A percentile compares a stretch with the other conserved stretches of the same genome.
Conservation (phyloP, 371 early-diverging fungal species). For the Syncephalis plumigaleata region DNA sequence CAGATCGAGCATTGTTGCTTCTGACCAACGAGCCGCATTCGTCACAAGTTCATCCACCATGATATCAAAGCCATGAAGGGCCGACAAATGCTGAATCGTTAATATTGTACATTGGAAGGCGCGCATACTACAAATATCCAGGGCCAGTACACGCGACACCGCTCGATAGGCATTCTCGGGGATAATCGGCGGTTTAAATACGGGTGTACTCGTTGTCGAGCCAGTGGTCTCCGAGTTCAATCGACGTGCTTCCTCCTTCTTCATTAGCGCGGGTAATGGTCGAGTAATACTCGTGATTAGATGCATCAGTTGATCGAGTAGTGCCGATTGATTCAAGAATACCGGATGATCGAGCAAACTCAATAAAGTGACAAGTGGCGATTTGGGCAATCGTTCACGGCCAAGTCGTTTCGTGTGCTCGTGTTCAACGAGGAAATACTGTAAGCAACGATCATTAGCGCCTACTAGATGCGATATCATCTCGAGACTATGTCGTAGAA, state of each 20-base stretch:
- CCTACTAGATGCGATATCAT: constrained; percentile 52
- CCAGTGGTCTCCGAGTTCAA: constrained; percentile 7
- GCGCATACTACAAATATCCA: constrained; percentile 80
- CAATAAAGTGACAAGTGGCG: constrained; percentile 74
- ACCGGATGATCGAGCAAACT: constrained; percentile 65
- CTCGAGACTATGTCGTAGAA: constrained; percentile 77
- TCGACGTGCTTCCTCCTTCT: too few relatives aligned
- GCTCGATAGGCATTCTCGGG: constrained; percentile 55
- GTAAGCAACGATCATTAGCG: constrained; percentile 40
- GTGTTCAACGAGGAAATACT: constrained; percentile 57
- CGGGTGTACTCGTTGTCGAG: constrained; percentile 7
- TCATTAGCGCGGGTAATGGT: constrained; percentile 35
- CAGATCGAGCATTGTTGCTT: constrained; percentile 28
- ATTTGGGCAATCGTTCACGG: constrained; percentile 45
- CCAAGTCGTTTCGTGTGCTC: constrained; percentile 54
- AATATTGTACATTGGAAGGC: constrained; percentile 86
- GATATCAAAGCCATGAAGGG: constrained; percentile 47
- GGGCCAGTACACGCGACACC: constrained; percentile 75
- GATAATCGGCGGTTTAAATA: constrained; percentile 43
- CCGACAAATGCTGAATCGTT: constrained; percentile 74
- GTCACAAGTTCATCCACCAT: constrained; percentile 59
- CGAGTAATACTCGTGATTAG: constrained; percentile 58
- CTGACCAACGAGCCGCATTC: constrained; percentile 18
- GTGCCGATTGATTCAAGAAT: constrained; percentile 46
- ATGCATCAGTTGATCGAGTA: constrained; percentile 84